These are phyloP conservation scores for Solanum virginianum DNA, from an alignment of 257 asterid species.

Conservation along the genomic window DNA sequence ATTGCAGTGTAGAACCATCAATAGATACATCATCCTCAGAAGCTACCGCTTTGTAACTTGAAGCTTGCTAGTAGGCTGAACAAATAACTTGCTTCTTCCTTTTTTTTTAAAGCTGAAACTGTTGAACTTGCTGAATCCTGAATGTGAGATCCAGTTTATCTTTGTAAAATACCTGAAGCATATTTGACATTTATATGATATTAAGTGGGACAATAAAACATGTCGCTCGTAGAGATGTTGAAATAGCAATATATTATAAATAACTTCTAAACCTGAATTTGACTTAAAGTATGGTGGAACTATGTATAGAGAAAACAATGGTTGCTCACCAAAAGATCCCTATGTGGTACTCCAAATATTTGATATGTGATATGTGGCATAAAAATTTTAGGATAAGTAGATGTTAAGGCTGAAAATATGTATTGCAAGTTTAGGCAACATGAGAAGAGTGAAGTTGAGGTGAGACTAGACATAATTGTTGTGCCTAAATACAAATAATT, in stretches of 20 bases:
- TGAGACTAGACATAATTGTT: not conserved
- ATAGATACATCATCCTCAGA: not conserved
- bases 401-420: not conserved
- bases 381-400: not conserved
- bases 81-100: not conserved
- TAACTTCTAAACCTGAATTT: not conserved
- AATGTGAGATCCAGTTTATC: not conserved
- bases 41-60: not conserved
- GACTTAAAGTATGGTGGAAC: not conserved
- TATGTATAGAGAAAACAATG: not conserved
- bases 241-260: not conserved
- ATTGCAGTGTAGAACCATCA: not conserved
- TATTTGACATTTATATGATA: not conserved
- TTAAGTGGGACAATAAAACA: not conserved
- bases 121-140: not conserved
- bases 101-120: not conserved
- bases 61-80: not conserved
- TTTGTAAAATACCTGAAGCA: not conserved
- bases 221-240: not conserved
- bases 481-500: not conserved
- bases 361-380: not conserved
- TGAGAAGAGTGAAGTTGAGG: not conserved
- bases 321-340: not conserved
- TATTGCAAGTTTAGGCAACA: not conserved
- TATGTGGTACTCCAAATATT: not conserved